Evolutionary conservation across 208 protist species (phyloP).

Genomic region (Crithidia expoeki): DNA sequence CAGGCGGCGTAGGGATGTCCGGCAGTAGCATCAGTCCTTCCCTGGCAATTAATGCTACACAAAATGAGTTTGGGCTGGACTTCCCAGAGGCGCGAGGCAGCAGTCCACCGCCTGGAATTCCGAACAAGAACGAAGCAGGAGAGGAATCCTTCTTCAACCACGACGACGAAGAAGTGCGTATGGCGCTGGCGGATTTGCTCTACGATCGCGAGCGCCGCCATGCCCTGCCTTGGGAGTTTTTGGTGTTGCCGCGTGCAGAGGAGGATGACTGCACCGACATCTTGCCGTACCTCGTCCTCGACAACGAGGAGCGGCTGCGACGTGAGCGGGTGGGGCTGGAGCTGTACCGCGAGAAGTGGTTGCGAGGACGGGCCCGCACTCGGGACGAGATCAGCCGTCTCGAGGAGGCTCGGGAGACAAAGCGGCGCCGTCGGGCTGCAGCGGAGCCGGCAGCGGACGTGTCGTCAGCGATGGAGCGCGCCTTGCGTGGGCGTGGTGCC

Average conservation of each 20-base stretch:
- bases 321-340: slow-evolving; percentile 67
- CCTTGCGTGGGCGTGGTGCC: slow-evolving; percentile 65
- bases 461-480: slow-evolving; percentile 65
- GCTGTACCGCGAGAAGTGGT: slow-evolving; percentile 76
- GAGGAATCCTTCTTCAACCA: slow-evolving; percentile 3
- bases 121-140: not conserved
- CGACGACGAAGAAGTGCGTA: slow-evolving; percentile 27
- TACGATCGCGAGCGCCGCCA: slow-evolving; percentile 75
- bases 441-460: slow-evolving; percentile 49
- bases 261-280: slow-evolving; percentile 75
- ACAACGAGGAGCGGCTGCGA: slow-evolving; percentile 87
- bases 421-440: slow-evolving; percentile 58
- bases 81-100: not conserved
- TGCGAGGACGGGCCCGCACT: slow-evolving; percentile 68
- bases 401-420: slow-evolving; percentile 49
- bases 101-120: slow-evolving; percentile 29
- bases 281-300: slow-evolving; percentile 71
- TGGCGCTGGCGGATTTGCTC: slow-evolving; percentile 53
- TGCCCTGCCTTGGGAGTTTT: slow-evolving; percentile 86
- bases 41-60: slow-evolving; percentile 11
- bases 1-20: slow-evolving; percentile 1
- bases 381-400: slow-evolving; percentile 70
- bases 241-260: slow-evolving; percentile 60
- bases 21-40: not conserved
- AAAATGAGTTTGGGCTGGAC: slow-evolving; percentile 23